Evolutionary conservation across 106 monocot species (phyloP).

Genomic region (Allium sativum): DNA sequence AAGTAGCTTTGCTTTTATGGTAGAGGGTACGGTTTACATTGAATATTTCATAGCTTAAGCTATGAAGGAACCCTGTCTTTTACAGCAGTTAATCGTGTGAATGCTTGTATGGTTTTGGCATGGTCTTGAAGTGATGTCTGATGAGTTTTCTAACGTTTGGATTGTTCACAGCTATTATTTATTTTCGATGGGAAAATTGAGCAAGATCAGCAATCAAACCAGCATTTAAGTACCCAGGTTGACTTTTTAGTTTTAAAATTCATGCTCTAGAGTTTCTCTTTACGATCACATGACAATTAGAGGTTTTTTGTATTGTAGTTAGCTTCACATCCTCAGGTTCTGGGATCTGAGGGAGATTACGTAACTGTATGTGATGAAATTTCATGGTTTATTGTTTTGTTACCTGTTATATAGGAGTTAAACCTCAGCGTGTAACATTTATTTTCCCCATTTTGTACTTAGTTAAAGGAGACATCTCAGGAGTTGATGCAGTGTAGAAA

Average conservation of each 20-base stretch:
- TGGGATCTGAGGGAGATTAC: conserved; percentile 12
- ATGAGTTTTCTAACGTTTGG: too few species aligned
- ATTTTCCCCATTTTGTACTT: neutral
- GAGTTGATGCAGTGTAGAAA: conserved; percentile 74
- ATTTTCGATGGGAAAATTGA: conserved; percentile 46
- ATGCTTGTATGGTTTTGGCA: neutral
- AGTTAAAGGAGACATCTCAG: conserved; percentile 53
- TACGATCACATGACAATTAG: conserved; percentile 4
- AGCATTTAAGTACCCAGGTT: conserved; percentile 23
- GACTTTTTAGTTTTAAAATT: neutral
- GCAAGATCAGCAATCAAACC: conserved; percentile 12
- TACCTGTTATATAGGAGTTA: too few species aligned
- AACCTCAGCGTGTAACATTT: too few species aligned
- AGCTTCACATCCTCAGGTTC: conserved; percentile 5
- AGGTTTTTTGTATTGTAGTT: conserved; percentile 13
- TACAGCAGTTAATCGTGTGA: too few species aligned
- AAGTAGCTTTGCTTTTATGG: too few species aligned
- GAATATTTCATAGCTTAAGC: too few species aligned
- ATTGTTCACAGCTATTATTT: conserved; percentile 39
- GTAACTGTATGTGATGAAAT: conserved; percentile 21
- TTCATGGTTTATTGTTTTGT: too few species aligned
- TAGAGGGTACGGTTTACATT: too few species aligned
- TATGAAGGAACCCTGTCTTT: too few species aligned
- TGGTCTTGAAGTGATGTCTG: too few species aligned
- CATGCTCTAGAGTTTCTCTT: neutral